phyloP scores from a whole-genome alignment of 495 filamentous ascomycete species.

The Hypoxylon lenormandii region DNA sequence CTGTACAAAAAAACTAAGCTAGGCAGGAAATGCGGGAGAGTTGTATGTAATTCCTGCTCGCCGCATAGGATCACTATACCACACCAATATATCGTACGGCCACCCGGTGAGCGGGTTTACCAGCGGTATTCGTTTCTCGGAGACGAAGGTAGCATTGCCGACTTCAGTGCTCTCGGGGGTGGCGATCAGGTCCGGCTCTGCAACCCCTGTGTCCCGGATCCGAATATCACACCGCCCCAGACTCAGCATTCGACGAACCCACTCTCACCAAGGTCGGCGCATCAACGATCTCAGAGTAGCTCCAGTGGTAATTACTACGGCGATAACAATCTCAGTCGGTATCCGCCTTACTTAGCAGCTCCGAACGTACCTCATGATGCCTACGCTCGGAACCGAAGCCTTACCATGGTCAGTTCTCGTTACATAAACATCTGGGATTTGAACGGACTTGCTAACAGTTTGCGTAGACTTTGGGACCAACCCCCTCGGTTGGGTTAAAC shows the following conservation, averaged over 20 bases:
- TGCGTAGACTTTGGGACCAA: conserved; percentile 33
- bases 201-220: conserved; percentile 94
- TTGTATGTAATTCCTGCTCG: conserved; percentile 91
- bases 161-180: conserved; percentile 68
- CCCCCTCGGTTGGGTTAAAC: conserved; percentile 33
- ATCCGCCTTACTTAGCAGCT: conserved; percentile 30
- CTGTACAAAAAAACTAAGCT: conserved; percentile 20
- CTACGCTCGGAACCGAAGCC: conserved; percentile 57
- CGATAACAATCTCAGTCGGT: conserved; percentile 28
- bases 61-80: conserved; percentile 96
- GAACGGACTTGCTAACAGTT: conserved; percentile 27
- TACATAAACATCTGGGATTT: neutral
- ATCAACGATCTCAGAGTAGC: conserved; percentile 50
- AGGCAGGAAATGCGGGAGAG: conserved; percentile 87
- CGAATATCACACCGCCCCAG: conserved; percentile 76
- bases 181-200: conserved; percentile 90
- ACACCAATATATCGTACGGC: conserved; percentile 89
- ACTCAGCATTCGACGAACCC: conserved; percentile 43
- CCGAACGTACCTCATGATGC: conserved; percentile 37
- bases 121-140: conserved; percentile 55
- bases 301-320: conserved; percentile 40
- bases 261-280: conserved; percentile 33
- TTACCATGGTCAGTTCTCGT: conserved; percentile 56
- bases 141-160: conserved; percentile 61
- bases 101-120: conserved; percentile 66